Evolutionary conservation across 306 rosid genomes (phyloP), one percentile per base, ranked within the genome.

Genomic region (Fragaria vesca): DNA sequence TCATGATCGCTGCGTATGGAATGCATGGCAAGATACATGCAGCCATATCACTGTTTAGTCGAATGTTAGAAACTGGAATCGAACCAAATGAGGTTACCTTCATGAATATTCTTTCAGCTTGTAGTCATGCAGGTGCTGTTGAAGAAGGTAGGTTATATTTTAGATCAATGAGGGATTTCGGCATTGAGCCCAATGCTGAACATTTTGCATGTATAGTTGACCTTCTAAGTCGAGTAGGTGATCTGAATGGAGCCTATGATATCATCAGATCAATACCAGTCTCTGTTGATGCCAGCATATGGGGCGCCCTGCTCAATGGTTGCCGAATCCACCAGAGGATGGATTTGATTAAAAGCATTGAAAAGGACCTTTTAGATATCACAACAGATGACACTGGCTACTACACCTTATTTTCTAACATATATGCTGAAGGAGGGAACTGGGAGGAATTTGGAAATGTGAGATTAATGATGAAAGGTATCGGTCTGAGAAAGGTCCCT

Each of bases 151-250:
- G 80, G 81, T 74, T 80, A 8, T 88, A 87, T 71, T 94, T 94
- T 69, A 73, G 83, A 76, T 80, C 83, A 36, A 89, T 92, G 95
- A 79, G 36, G 79, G 80, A 88, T 60, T 88, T 88, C 28, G 87
- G 91, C 76, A 42, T 89, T 76, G 80, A 83, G 24, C 95, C 97
- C 2, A 89, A 83, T 75, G 78, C 55, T 16, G 93, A 92, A 70
- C 98, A 92, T 78, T 86, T 88, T 83, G 84, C 93, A 80, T 89
- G 92, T 76, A 73, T 90, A 36, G 81, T 92, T 32, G 98, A 94
- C 84, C 94, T 94, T 75, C 86, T 94, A 40, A 94, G 98, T 78
- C 93, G 98, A 26, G 84, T 93, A 4, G 98, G 98, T 10, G 93
- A 94, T 76, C 85, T 94, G 12, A 11, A 79, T 26, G 96, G 83